A percentile compares a stretch with the other conserved stretches of the same genome.
Evolutionary conservation across 2,329 filamentous ascomycete species (phyloP).

Genomic region (Aurifilum marmelostoma): DNA sequence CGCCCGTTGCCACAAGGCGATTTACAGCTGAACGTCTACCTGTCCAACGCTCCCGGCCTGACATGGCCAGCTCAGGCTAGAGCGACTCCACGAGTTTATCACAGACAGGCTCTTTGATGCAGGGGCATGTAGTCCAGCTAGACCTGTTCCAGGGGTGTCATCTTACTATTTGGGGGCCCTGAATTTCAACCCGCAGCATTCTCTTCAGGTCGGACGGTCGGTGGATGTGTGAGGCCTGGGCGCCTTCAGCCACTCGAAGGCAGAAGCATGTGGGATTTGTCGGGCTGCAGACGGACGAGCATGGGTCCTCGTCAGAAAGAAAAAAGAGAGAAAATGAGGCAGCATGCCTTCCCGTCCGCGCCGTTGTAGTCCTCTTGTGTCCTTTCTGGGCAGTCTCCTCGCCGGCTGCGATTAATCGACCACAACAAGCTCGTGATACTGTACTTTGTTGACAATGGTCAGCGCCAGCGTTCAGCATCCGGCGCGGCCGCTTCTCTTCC

Average conservation of each 20-base stretch:
- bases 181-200: background rate
- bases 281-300: background rate
- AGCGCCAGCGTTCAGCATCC: background rate
- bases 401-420: background rate
- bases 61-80: background rate
- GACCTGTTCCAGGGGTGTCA: background rate
- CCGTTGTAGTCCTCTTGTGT: background rate
- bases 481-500: background rate
- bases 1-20: background rate
- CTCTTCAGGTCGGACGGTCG: background rate
- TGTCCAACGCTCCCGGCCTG: background rate
- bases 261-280: background rate
- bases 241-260: background rate
- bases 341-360: background rate
- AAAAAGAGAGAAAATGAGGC: background rate
- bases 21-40: background rate
- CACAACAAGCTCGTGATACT: background rate
- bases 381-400: background rate
- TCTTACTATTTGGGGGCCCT: background rate
- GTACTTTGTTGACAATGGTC: slow-evolving; percentile 2
- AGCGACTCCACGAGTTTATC: background rate
- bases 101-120: background rate
- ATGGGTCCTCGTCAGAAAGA: background rate
- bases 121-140: background rate
- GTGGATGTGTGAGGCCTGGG: background rate